Base-by-base conservation (phyloP, 2,329 filamentous ascomycete species). In the Cladorrhinum sp. region DNA sequence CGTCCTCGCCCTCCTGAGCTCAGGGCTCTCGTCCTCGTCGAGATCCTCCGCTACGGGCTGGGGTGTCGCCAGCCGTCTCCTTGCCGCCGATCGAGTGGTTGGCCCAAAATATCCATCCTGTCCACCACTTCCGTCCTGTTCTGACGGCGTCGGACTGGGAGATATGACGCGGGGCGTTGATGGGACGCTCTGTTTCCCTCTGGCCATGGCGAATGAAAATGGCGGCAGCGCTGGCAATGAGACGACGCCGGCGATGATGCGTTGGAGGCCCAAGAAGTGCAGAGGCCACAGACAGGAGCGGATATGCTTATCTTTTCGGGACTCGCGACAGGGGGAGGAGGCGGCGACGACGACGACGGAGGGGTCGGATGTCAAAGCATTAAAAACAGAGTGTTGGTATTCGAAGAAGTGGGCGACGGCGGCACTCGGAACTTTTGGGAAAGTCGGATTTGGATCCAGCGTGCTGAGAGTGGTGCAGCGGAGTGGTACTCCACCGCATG, bases 91-190 rank as follows among this genome's bases (percentile, higher is more conserved):
- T 68, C 92, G 86, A 63, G 92, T 96, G 63, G 87, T 81, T 5
- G 91, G 91, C 9, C 86, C 89, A 65, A 85, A 86, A 75, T 96
- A 84, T 2, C 67, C 87, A 63, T 82, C 82, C 71, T 88, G 82
- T 66, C 80, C n/a, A 65, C 64, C 69, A 48, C 80, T 77, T 64
- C 80, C 78, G 64, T 79, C 80, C 29, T 73, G 73, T 60, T 88
- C 85, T 22, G 85, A 87, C 1, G 86, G 86, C 1, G 89, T 88
- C 45, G 93, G 92, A 58, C 92, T 95, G 45, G 93, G 92, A 12
- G 92, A 96, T 68, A 95, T 96, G 67, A 97, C 90, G 71, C 92
- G 88, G 70, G 92, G 92, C 59, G 89, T 95, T 60, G 84, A 83
- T 60, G 93, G 92, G 60, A 95, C 79, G 67, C 80, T 78, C 65